Evolutionary conservation across 371 early-diverging fungal species (phyloP), one percentile per base, ranked within the genome.

Genomic region (Sporodiniella umbellata): DNA sequence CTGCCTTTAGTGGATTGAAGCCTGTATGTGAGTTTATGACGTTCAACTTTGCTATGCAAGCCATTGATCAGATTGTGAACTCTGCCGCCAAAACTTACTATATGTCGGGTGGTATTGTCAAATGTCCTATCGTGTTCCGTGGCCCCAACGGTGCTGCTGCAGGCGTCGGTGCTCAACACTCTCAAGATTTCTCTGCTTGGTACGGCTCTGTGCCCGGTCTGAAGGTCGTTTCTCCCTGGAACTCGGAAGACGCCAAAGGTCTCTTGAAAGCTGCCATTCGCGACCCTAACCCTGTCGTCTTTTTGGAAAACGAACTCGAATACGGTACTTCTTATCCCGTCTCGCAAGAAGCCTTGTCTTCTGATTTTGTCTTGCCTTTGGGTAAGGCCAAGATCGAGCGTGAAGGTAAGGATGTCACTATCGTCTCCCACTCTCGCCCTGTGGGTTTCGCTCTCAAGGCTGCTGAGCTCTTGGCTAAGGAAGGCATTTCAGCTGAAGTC

Each of bases 21-120:
- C 99, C 99, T 33, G 87, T 99, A 56, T 96, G 98, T 82, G 99
- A 99, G 75, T 99, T 98, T 81, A 99, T 99, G 99, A 99, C 99
- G 44, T 98, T 93, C 82, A 99, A 98, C 89, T 99, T 99, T 85
- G 91, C 98, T 39, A 93, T 99, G 93, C 99, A 99, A 86, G 96
- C 99, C 39, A 98, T 99, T 67, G 99, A 99, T 72, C 99, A 99
- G 65, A 91, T 99, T 52, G 92, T 99, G 69, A 99, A 99, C 88
- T 97, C 98, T 52, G 98, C 96, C 42, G 99, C 96, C 58, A 99
- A 99, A 80, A 94, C 96, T 22, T 82, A 87, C 55, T 99, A 99
- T 81, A 99, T 99, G 99, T 93, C 98, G 31, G 99, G 96, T 42
- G 98, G 96, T 37, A 78, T 84, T 17, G 89, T 90, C 30, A 63